Conservation (phyloP, 768 basidiomycete species). For the Boletus fagicola region DNA sequence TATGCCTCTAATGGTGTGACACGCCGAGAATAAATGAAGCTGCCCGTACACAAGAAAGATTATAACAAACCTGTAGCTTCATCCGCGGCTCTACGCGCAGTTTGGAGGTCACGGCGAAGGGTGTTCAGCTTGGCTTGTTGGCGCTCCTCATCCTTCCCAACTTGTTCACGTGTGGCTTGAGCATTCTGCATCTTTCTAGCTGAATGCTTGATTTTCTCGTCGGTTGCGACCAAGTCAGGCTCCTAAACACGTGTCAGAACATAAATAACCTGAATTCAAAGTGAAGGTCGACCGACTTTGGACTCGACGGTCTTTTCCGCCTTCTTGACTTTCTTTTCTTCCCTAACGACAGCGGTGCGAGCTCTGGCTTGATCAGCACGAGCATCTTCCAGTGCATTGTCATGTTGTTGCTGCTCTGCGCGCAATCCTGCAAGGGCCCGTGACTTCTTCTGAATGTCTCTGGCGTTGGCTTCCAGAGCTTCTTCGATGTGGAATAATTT, state of each 20-base stretch:
- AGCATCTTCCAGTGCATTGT: constrained; percentile 69
- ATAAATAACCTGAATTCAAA: not conserved
- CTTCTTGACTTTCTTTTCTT: constrained; percentile 86
- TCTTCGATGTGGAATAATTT: constrained; percentile 89
- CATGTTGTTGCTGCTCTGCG: constrained; percentile 65
- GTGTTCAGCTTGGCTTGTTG: constrained; percentile 51
- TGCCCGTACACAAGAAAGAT: not conserved
- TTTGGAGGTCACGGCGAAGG: constrained; percentile 63
- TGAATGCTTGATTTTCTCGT: constrained; percentile 87
- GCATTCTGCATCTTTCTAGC: constrained; percentile 76
- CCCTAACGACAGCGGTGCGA: constrained; percentile 70
- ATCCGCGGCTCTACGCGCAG: constrained; percentile 67
- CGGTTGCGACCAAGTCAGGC: constrained; percentile 79
- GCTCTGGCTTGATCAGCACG: constrained; percentile 80
- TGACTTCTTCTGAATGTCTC: constrained; percentile 70
- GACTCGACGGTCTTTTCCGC: constrained; percentile 85
- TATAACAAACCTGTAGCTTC: constrained; percentile 67
- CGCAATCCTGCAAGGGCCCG: constrained; percentile 66
- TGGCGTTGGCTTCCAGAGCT: constrained; percentile 69
- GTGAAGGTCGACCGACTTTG: constrained; percentile 51
- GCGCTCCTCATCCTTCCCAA: constrained; percentile 56
- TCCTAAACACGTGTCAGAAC: constrained; percentile 48
- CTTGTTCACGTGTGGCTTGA: constrained; percentile 56
- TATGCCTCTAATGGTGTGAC: constrained; percentile 59
- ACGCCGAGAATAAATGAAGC: not conserved